These are phyloP conservation scores for Coemansia sp. DNA, from an alignment of 192 early-diverging fungal genomes.

Conservation along the genomic window DNA sequence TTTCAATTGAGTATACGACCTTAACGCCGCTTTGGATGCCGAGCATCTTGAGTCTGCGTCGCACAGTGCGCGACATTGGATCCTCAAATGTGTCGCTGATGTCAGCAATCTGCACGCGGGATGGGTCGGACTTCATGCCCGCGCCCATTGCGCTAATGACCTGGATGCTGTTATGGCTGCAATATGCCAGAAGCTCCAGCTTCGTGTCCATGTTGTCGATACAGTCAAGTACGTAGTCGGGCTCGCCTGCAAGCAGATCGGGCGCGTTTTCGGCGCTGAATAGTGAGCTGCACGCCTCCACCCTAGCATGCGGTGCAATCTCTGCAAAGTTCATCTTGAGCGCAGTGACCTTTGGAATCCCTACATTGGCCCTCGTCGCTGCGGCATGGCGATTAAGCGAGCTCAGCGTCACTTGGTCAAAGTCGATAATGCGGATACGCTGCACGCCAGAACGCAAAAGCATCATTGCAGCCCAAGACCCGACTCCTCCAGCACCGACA, in stretches of 20 bases:
- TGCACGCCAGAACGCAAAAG: constrained; percentile 85
- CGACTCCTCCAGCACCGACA: constrained; percentile 95
- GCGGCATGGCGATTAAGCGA: constrained; percentile 94
- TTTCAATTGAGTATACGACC: constrained; percentile 96
- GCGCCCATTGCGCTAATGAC: constrained; percentile 97
- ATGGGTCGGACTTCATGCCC: constrained; percentile 96
- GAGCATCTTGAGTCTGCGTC: constrained; percentile 67
- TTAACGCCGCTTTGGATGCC: constrained; percentile 78
- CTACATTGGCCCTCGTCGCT: constrained; percentile 85
- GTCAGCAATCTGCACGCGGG: constrained; percentile 93
- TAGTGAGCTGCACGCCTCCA: constrained; percentile 78
- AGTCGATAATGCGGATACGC: constrained; percentile 87
- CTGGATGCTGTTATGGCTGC: constrained; percentile 67
- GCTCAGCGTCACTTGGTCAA: constrained; percentile 95
- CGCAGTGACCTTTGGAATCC: constrained; percentile 79
- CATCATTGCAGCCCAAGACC: constrained; percentile 89
- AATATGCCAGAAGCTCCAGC: constrained; percentile 83
- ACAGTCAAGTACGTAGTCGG: constrained; percentile 81
- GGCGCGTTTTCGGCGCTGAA: constrained; percentile 71
- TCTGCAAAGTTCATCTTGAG: constrained; percentile 71
- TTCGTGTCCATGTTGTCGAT: constrained; percentile 98
- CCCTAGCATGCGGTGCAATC: constrained; percentile 74
- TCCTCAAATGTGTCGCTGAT: constrained; percentile 94
- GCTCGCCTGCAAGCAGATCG: constrained; percentile 67
- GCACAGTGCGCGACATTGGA: constrained; percentile 84